Evolutionary conservation across 345 rosid genomes (phyloP), one percentile per base, ranked within the genome.

Genomic region (Trapa incisa): DNA sequence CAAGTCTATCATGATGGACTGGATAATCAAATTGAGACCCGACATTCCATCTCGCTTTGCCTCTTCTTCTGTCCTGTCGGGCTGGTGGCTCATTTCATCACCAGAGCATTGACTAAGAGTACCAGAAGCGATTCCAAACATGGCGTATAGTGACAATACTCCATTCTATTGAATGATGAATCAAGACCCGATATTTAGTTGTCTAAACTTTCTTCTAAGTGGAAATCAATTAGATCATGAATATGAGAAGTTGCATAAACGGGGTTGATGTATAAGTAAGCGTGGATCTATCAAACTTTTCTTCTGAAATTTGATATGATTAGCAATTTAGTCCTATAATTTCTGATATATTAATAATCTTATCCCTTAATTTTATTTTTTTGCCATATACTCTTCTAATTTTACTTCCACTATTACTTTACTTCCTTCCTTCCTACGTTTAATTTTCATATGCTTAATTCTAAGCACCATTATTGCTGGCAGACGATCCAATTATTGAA

Each of bases 41-140:
- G 97, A 48, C 98, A 93, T 72, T 90, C 97, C 0, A 81, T 93
- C 71, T 87, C 94, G 6, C 84, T 93, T n/a, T 93, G 97, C 71
- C 82, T 90, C 73, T 85, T 90, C 54, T 87, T 83, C 70, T 93
- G 97, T 70, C 98, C 98, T 1, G 72, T 93, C 42, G 97, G 98
- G 66, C 80, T 93, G 15, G 37, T 74, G 37, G 74, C 86, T 57
- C 96, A 90, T 80, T 61, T 83, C 47, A 65, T 90, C 73, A 93
- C 98, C 33, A 93, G 80, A 80, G 91, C 83, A 67, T 72, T 88
- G 72, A 75, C 81, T 65, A 76, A 63, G 69, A 70, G 43, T 47
- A 65, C 74, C 39, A 66, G 67, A 75, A 69, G 71, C 42, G 67
- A 41, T 39, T 65, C 50, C 36, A 39, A 64, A 41, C 50, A 58